Evolutionary conservation across 2,329 filamentous ascomycete genomes (phyloP).

Genomic region (Hypoxylon sp.): DNA sequence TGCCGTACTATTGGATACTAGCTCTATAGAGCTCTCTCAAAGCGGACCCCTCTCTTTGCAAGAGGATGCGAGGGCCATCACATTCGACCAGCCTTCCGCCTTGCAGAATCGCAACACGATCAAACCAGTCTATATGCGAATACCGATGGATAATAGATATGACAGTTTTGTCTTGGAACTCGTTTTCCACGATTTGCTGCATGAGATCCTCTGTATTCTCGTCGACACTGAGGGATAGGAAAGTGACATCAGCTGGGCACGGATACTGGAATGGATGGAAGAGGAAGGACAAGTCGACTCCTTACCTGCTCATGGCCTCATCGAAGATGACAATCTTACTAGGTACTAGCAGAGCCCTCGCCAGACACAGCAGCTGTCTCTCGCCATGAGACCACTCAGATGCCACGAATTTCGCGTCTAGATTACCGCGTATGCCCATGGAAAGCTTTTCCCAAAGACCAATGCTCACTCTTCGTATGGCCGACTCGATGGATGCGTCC

Average conservation of each 20-base stretch:
- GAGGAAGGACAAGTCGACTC: neutral
- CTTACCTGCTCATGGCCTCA: neutral
- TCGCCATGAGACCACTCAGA: too few species aligned
- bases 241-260: neutral
- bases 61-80: neutral
- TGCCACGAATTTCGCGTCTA: too few species aligned
- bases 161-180: neutral
- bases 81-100: conserved; percentile 1
- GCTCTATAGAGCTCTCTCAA: neutral
- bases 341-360: too few species aligned
- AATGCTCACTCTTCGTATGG: too few species aligned
- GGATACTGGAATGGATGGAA: neutral
- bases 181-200: neutral
- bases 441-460: too few species aligned
- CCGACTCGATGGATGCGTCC: too few species aligned
- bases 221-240: neutral
- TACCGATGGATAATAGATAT: neutral
- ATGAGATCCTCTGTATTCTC: neutral
- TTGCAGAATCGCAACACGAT: neutral
- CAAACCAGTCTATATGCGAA: neutral
- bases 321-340: too few species aligned
- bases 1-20: neutral
- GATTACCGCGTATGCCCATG: too few species aligned
- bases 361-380: too few species aligned
- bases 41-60: neutral